Percentiles rank a stretch among this genome's conserved stretches.
Evolutionary conservation across 352 stramenopile species (phyloP).

Genomic region (Phytophthora constricta): DNA sequence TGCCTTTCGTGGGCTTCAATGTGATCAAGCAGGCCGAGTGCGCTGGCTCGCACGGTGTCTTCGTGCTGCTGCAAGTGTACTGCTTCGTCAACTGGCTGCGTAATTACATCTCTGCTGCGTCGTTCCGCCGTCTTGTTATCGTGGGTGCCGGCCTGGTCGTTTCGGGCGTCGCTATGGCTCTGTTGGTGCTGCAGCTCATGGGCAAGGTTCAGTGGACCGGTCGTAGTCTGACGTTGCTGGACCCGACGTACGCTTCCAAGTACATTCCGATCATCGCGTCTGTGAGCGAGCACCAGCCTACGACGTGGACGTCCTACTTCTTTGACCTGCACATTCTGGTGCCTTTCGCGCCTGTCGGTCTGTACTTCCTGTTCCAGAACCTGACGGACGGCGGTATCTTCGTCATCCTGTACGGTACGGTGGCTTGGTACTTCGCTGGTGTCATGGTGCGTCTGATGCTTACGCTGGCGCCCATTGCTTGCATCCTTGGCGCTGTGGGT

Average conservation of each 20-base stretch:
- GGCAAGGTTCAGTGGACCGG: conserved; percentile 92
- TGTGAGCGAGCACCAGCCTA: conserved; percentile 94
- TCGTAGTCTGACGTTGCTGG: conserved; percentile 89
- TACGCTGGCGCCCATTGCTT: conserved; percentile 92
- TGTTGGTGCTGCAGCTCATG: conserved; percentile 83
- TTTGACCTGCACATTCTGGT: conserved; percentile 93
- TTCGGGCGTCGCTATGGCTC: conserved; percentile 49
- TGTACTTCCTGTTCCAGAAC: conserved; percentile 92
- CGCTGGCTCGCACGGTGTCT: conserved; percentile 91
- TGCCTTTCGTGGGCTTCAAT: conserved; percentile 98
- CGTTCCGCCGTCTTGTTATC: conserved; percentile 81
- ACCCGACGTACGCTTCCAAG: conserved; percentile 93
- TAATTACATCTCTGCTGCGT: conserved; percentile 73
- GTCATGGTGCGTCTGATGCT: conserved; percentile 95
- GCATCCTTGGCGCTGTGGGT: conserved; percentile 88
- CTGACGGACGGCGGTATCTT: conserved; percentile 92
- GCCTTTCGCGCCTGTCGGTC: conserved; percentile 90
- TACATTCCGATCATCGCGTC: conserved; percentile 96
- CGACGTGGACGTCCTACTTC: conserved; percentile 95
- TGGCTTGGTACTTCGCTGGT: conserved; percentile 93
- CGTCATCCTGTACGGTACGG: conserved; percentile 93
- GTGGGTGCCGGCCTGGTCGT: conserved; percentile 67
- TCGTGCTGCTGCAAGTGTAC: conserved; percentile 91
- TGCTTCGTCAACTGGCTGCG: conserved; percentile 80
- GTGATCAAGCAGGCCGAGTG: conserved; percentile 92